Evolutionary conservation across 805 yeast genomes (phyloP), one percentile per base, ranked within the genome.

Genomic region (Starmerella gropengiesseri): DNA sequence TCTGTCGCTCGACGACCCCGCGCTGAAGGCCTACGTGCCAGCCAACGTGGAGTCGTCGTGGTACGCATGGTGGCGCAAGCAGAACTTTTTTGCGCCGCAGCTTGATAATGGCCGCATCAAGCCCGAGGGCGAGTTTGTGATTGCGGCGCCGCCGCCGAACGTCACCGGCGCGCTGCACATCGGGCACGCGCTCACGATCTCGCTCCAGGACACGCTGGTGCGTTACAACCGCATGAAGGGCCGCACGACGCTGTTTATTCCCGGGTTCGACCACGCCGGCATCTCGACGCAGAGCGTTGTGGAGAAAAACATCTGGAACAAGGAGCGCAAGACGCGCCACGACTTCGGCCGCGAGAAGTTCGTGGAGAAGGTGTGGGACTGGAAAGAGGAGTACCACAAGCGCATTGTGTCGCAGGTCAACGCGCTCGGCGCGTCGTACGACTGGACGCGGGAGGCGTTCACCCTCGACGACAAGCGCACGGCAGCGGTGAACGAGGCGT

Each of bases 101-200:
- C 77, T 81, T 53, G 70, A 78, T 45, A 78, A 78, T 57, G 96
- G 96, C 35, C 65, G 77, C 35, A 57, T 75, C 53, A 79, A 79
- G 60, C 82, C 91, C 32, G 87, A 77, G 58, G 97, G 97, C 54
- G 60, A 71, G 16, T 91, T 89, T 65, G 73, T 81, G 49, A 84
- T 91, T 56, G 96, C 97, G 30, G 91, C 95, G n/a, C 98, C 98
- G 30, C 98, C 98, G 49, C 98, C 98, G 60, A 91, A 91, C 63
- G 94, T 91, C 51, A 91, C 98, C 37, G 98, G 98, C 67, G 96
- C 97, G 36, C 73, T 91, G 54, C 98, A 91, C 65, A 91, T 91
- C 64, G 98, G 98, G 55, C 98, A 91, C 64, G 98, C 97, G 22
- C 73, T 91, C 61, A 91, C 98, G 14, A 83, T 87, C 48, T 70